These are phyloP conservation scores for Neofusicoccum sp. DNA, from an alignment of 2,329 filamentous ascomycete genomes.

Conservation along the genomic window DNA sequence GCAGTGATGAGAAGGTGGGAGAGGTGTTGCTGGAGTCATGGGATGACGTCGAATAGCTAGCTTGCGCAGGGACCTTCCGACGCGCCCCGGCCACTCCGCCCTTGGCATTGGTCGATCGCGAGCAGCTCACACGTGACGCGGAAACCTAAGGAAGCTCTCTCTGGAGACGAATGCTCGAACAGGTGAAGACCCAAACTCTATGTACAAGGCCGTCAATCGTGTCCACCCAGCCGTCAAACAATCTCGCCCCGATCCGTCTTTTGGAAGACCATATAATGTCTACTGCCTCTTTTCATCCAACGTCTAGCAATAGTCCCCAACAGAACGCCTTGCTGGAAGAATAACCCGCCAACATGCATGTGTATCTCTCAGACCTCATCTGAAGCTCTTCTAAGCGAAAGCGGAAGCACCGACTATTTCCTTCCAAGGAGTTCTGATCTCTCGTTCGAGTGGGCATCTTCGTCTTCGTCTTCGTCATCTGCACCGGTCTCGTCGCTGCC, in stretches of 20 bases:
- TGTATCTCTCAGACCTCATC: not conserved
- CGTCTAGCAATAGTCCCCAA: not conserved
- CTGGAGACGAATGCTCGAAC: not conserved
- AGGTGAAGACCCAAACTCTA: not conserved
- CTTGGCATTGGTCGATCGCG: not conserved
- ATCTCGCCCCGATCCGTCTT: not conserved
- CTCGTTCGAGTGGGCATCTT: constrained; percentile 18
- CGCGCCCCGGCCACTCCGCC: not conserved
- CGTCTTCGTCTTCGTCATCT: constrained; percentile 30
- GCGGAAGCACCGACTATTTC: not conserved
- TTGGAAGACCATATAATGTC: not conserved
- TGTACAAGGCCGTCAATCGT: not conserved
- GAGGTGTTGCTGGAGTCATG: constrained; percentile 8
- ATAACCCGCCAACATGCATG: not conserved
- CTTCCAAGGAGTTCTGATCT: not conserved
- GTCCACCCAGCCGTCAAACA: not conserved
- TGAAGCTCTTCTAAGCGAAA: not conserved
- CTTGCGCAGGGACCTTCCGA: constrained; percentile 15
- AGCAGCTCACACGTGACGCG: not conserved
- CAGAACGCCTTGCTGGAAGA: constrained; percentile 4
- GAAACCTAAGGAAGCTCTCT: no score
- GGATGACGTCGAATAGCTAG: constrained; percentile 15
- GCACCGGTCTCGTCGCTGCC: constrained; percentile 45
- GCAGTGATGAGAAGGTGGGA: not conserved
- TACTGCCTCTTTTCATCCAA: not conserved